Conservation (phyloP, 2,329 filamentous ascomycete species). For the Rosellinia necatrix region DNA sequence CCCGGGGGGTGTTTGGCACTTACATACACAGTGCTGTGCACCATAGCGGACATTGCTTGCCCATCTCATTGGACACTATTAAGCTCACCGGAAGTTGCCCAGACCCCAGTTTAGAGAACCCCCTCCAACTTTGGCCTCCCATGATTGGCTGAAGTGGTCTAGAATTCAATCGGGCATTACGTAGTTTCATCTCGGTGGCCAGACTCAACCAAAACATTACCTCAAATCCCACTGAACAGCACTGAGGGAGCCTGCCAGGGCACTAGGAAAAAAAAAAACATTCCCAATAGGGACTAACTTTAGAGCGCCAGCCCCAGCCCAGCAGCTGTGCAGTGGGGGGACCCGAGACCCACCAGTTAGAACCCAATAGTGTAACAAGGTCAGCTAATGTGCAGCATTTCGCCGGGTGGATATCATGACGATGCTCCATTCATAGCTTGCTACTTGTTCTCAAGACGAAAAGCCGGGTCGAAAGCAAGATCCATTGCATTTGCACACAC, state of each 20-base stretch:
- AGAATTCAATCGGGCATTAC: slow-evolving; percentile 15
- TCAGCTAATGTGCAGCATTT: slow-evolving; percentile 9
- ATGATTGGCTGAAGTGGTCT: slow-evolving; percentile 16
- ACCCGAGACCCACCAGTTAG: slow-evolving; percentile 1
- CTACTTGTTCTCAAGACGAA: slow-evolving; percentile 22
- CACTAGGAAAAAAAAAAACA: background rate
- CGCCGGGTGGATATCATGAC: slow-evolving; percentile 21
- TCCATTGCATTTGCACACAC: slow-evolving; percentile 5
- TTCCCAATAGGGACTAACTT: background rate
- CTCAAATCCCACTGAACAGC: slow-evolving; percentile 2
- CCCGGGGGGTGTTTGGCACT: too few species aligned
- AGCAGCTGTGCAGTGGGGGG: too few species aligned
- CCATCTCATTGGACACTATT: too few species aligned
- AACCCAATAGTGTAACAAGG: slow-evolving; percentile 10
- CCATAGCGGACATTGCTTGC: slow-evolving; percentile 9
- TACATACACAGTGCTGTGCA: background rate
- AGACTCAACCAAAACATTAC: too few species aligned
- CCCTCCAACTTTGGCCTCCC: background rate
- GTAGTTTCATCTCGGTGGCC: slow-evolving; percentile 8
- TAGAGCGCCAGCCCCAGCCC: slow-evolving; percentile 4
- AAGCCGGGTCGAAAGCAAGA: slow-evolving; percentile 20
- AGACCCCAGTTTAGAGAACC: background rate
- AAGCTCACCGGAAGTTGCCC: too few species aligned
- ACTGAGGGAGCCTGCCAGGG: slow-evolving; percentile 15
- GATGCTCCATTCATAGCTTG: slow-evolving; percentile 21